Base-by-base conservation (phyloP, 176 grass and related monocot genomes). In the Oryza brachyantha region DNA sequence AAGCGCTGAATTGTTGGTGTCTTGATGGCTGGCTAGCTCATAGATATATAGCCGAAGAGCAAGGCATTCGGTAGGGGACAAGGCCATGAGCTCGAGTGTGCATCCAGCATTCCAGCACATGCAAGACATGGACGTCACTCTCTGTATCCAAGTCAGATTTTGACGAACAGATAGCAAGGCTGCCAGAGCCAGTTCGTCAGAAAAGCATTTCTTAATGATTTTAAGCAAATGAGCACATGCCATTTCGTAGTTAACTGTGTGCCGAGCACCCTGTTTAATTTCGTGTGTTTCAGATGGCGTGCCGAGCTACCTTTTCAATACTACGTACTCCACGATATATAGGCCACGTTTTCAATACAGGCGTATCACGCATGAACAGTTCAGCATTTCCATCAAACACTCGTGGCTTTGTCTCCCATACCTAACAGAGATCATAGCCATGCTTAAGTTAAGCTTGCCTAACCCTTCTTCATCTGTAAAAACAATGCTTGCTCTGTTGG, bases 381-480 rank as follows among this genome's bases (percentile, higher is more conserved):
- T 42, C 43, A 5, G 11, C 14, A 54, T 52, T 19, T 21, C 14
- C 48, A 52, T 21, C 48, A 13, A 13, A 38, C 29, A 61, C 71
- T 73, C 60, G 54, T 75, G 70, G 70, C 62, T 28, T 60, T 82
- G 72, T 73, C 54, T 42, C 79, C n/a, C 63, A 73, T 21, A 52
- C 17, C 48, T 19, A 52, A n/a, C n/a, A n/a, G n/a, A 21, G 17
- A 5, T 52, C 1, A 52, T 6, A 52, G 14, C 48, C 48, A 52
- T 21, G 17, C 48, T 52, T 52, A 46, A 46, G 43, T 14, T 46
- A 5, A n/a, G n/a, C n/a, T n/a, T n/a, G n/a, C n/a, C n/a, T n/a
- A 46, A 5, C 43, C 39, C 13, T 46, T 46, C 5, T 45, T 45
- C 42, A 45, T 45, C 45, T 17, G 7, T 50, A 50, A 50, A 5